These are phyloP conservation scores for Magnaporthiopsis poae DNA, from an alignment of 2,329 filamentous ascomycete genomes.

Conservation along the genomic window DNA sequence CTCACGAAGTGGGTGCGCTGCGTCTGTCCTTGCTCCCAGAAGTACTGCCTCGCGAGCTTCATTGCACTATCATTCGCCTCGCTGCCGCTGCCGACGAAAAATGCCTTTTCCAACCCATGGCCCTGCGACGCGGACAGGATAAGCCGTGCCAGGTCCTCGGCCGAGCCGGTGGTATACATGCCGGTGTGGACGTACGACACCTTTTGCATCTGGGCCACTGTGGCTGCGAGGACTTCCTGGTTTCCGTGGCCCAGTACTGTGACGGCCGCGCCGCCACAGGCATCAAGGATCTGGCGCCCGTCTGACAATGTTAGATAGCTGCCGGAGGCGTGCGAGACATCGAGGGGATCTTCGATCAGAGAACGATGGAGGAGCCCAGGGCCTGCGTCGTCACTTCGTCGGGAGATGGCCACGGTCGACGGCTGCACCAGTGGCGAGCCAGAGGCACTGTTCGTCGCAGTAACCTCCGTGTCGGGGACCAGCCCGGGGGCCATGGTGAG, in stretches of 20 bases:
- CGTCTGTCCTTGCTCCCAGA: conserved; percentile 43
- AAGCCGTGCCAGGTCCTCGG: conserved; percentile 29
- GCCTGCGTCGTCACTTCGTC: too few relatives aligned
- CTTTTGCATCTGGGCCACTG: conserved; percentile 29
- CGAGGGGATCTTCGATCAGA: too few relatives aligned
- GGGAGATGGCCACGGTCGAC: too few relatives aligned
- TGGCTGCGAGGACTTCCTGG: conserved; percentile 29
- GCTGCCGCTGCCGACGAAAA: conserved; percentile 31
- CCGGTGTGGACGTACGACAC: conserved; percentile 34
- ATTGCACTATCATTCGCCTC: conserved; percentile 57
- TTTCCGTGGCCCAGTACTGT: conserved; percentile 37
- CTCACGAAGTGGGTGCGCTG: conserved; percentile 58
- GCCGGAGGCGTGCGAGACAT: conserved; percentile 15
- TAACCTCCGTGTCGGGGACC: too few relatives aligned
- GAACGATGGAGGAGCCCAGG: too few relatives aligned
- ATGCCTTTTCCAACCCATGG: conserved; percentile 26
- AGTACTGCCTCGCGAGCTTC: conserved; percentile 57
- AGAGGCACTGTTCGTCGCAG: too few relatives aligned
- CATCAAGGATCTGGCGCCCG: conserved; percentile 33
- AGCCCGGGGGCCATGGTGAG: too few relatives aligned
- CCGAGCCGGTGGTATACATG: conserved; percentile 30
- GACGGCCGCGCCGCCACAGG: conserved; percentile 36
- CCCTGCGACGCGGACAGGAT: conserved; percentile 30
- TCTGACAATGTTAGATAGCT: conserved; percentile 30
- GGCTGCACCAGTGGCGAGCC: too few relatives aligned